A percentile compares a stretch with the other conserved stretches of the same genome.
Conservation (phyloP, 306 rosid species). For the Quercus engelmannii region DNA sequence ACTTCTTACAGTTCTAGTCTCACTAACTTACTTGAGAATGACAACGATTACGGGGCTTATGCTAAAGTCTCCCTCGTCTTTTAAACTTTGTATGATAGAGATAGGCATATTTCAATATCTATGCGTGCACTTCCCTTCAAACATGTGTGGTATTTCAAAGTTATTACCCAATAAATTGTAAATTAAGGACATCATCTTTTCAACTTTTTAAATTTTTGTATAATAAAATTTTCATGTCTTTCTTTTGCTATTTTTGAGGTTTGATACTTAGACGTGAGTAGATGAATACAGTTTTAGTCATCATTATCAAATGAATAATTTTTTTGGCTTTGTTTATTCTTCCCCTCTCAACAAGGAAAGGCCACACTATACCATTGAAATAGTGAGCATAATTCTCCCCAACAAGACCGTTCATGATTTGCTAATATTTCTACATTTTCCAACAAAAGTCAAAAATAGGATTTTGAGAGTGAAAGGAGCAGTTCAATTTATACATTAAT, state of each 20-base stretch:
- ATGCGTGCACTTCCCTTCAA: background rate
- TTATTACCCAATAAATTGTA: background rate
- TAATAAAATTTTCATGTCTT: background rate
- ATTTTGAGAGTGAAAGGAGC: too few species aligned
- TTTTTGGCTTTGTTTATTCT: too few species aligned
- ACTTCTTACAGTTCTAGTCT: conserved; percentile 11
- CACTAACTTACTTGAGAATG: conserved; percentile 25
- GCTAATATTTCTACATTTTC: too few species aligned
- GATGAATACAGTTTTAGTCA: too few species aligned
- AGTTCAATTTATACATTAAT: too few species aligned
- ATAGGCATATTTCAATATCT: background rate
- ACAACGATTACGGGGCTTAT: conserved; percentile 1
- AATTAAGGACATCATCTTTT: background rate
- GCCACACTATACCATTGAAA: too few species aligned
- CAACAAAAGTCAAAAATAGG: too few species aligned
- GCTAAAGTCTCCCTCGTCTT: conserved; percentile 7
- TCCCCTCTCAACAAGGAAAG: too few species aligned
- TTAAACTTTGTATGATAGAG: background rate
- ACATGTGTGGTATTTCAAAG: background rate
- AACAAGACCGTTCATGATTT: too few species aligned
- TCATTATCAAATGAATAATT: too few species aligned
- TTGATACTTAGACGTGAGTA: background rate
- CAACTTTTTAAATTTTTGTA: background rate
- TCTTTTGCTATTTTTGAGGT: background rate
- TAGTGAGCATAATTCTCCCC: too few species aligned